A percentile compares a stretch with the other conserved stretches of the same genome.
Evolutionary conservation across 164 flowering plant genomes (phyloP).

Genomic region (Magnolia changhungtana): DNA sequence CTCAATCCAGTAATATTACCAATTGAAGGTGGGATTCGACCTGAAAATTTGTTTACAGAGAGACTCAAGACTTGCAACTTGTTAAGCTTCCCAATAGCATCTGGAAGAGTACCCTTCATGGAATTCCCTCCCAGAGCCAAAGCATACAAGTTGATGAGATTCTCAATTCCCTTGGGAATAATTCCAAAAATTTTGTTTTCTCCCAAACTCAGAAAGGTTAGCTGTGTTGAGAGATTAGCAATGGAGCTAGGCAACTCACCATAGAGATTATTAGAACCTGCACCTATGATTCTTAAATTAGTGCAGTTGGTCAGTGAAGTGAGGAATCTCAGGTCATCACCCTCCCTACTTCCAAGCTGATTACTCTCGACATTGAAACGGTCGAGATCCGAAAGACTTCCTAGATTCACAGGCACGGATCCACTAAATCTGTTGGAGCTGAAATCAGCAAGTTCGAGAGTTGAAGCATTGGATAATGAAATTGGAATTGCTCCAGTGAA

Average conservation of each 20-base stretch:
- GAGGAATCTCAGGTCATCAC: neutral
- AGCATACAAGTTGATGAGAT: neutral
- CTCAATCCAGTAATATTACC: neutral
- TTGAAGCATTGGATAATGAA: slow-evolving; percentile 6
- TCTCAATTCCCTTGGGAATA: neutral
- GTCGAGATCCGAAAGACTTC: neutral
- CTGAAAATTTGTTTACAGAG: neutral
- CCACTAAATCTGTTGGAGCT: slow-evolving; percentile 6
- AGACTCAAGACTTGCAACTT: neutral
- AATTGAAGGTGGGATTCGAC: neutral
- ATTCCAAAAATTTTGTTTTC: neutral
- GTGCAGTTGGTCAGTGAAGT: neutral
- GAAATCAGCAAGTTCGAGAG: neutral
- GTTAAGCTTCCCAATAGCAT: neutral
- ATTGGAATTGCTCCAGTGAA: neutral
- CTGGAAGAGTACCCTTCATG: neutral
- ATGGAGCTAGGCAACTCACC: neutral
- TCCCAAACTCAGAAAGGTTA: neutral
- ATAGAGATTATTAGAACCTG: neutral
- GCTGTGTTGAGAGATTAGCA: slow-evolving; percentile 1
- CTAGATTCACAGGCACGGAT: neutral
- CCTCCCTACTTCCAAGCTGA: neutral
- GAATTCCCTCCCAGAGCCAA: neutral
- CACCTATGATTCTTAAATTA: neutral
- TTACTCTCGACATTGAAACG: neutral